These are phyloP conservation scores for Cetraspora pellucida DNA, from an alignment of 192 early-diverging fungal genomes.

Conservation along the genomic window DNA sequence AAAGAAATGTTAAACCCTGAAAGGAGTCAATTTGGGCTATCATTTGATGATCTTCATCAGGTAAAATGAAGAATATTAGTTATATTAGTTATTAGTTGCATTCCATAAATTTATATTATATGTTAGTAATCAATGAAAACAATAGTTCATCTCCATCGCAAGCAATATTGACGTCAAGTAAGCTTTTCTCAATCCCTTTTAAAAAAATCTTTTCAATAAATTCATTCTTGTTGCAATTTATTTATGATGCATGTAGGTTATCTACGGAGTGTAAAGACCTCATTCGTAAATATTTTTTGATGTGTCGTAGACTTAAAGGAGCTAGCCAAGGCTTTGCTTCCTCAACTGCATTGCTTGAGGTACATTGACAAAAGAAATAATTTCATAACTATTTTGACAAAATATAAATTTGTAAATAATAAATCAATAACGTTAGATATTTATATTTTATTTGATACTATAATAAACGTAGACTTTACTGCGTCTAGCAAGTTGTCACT, in stretches of 20 bases:
- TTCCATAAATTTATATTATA: background rate
- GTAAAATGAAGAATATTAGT: background rate
- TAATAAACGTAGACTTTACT: conserved; percentile 1
- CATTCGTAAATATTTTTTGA: conserved; percentile 20
- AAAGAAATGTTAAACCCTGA: background rate
- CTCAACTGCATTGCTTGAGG: conserved; percentile 24
- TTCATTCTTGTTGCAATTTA: background rate
- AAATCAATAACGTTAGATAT: background rate
- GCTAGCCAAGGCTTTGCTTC: conserved; percentile 26
- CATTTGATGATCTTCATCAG: conserved; percentile 18
- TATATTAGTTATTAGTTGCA: background rate
- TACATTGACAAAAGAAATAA: background rate
- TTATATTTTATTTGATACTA: background rate
- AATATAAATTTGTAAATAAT: background rate
- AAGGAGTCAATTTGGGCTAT: background rate
- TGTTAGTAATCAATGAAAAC: background rate
- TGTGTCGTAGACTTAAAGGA: conserved; percentile 23
- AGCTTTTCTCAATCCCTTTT: background rate
- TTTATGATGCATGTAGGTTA: background rate
- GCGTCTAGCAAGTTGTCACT: conserved; percentile 12
- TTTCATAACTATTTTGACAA: background rate
- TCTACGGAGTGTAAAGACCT: conserved; percentile 30
- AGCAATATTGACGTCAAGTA: no score
- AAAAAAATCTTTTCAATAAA: background rate
- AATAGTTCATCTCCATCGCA: no score